Evolutionary conservation across 768 basidiomycete species (phyloP).

Genomic region (Termitomyces sp.): DNA sequence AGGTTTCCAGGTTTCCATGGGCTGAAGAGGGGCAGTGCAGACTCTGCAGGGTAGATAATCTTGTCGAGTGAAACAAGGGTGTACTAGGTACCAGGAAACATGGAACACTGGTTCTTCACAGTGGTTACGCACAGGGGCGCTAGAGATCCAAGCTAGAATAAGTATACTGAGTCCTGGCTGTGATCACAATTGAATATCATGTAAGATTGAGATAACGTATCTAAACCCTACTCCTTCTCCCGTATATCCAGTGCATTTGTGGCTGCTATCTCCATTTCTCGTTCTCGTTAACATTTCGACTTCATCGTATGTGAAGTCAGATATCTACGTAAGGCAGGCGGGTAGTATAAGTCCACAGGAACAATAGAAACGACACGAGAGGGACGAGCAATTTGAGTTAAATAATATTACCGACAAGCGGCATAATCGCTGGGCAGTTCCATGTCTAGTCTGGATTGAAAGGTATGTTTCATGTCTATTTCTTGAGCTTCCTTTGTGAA

Average conservation of each 20-base stretch:
- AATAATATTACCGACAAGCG: not conserved
- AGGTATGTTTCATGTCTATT: not conserved
- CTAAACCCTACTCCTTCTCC: not conserved
- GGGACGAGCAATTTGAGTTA: not conserved
- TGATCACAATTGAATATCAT: constrained; percentile 1
- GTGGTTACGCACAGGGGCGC: not conserved
- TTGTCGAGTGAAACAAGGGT: not conserved
- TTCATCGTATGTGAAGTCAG: not conserved
- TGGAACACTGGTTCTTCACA: not conserved
- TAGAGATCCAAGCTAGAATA: not conserved
- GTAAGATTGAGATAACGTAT: not conserved
- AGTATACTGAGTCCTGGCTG: not conserved
- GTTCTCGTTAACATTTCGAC: not conserved
- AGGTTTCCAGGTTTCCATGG: not conserved
- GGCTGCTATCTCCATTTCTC: not conserved
- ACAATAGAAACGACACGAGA: not conserved
- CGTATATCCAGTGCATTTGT: not conserved
- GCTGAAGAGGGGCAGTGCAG: not conserved
- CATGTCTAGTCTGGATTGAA: not conserved
- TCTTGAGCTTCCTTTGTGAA: not conserved
- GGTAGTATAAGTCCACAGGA: not conserved
- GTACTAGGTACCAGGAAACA: not conserved
- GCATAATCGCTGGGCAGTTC: not conserved
- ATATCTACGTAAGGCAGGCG: not conserved
- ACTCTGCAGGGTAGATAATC: not conserved